Percentiles rank a stretch among this genome's conserved stretches.
Evolutionary conservation across 148 eudicot genomes (phyloP).

Genomic region (Cornus florida): DNA sequence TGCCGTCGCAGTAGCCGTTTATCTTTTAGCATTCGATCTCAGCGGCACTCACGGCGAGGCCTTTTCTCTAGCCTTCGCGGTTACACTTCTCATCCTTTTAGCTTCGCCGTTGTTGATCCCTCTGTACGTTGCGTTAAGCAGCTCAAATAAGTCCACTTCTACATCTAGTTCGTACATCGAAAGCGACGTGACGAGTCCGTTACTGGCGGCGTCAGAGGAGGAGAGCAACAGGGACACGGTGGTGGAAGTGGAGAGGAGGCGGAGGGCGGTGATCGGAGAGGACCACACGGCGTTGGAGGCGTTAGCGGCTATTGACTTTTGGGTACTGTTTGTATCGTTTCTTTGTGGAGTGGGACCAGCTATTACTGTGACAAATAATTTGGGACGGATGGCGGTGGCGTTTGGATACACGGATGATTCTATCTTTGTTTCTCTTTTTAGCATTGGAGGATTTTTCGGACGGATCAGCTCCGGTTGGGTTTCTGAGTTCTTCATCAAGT

Average conservation of each 20-base stretch:
- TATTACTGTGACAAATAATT: constrained; percentile 82
- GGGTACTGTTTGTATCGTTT: constrained; percentile 83
- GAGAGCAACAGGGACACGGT: constrained; percentile 9
- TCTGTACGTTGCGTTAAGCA: constrained; percentile 29
- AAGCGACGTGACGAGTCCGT: constrained; percentile 36
- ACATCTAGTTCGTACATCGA: constrained; percentile 38
- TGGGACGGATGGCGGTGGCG: constrained; percentile 94
- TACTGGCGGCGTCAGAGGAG: constrained; percentile 27
- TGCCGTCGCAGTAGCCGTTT: constrained; percentile 62
- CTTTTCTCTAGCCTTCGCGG: constrained; percentile 36
- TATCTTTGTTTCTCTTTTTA: constrained; percentile 80
- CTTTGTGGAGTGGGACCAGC: constrained; percentile 95
- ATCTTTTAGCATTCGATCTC: constrained; percentile 52
- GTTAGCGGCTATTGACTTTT: constrained; percentile 66
- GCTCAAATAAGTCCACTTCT: not conserved
- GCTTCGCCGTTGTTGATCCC: constrained; percentile 63
- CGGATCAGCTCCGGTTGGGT: constrained; percentile 77
- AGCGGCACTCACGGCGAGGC: constrained; percentile 40
- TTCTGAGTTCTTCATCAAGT: constrained; percentile 90
- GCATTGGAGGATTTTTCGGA: constrained; percentile 92
- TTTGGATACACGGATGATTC: constrained; percentile 92
- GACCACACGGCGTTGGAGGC: constrained; percentile 86
- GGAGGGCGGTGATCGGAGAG: constrained; percentile 65
- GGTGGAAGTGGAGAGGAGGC: constrained; percentile 26
- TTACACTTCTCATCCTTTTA: constrained; percentile 44